Evolutionary conservation across 352 stramenopile genomes (phyloP).

Genomic region (Poterioochromonas sp.): DNA sequence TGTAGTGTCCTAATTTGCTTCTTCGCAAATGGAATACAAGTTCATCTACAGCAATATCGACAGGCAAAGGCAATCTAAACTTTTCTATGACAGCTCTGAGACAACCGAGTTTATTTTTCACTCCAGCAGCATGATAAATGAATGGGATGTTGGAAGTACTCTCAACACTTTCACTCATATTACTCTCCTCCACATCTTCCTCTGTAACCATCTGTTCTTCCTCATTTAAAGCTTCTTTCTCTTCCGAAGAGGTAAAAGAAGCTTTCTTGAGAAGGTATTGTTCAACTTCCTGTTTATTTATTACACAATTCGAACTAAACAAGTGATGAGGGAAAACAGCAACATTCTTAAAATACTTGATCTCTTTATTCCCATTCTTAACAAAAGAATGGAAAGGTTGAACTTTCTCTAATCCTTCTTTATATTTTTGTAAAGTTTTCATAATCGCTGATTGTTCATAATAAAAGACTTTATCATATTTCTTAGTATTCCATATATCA

Average conservation of each 20-base stretch:
- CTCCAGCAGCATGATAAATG: not conserved
- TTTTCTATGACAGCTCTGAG: not conserved
- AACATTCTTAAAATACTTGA: not conserved
- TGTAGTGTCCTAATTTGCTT: too few species aligned
- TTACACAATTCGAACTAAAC: not conserved
- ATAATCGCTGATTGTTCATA: slow-evolving; percentile 26
- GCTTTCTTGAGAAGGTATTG: too few species aligned
- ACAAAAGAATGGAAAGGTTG: not conserved
- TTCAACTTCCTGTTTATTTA: not conserved
- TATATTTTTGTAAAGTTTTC: not conserved
- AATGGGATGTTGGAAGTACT: not conserved
- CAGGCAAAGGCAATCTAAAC: not conserved
- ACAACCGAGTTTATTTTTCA: not conserved
- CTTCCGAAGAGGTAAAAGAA: too few species aligned
- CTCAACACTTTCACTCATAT: not conserved
- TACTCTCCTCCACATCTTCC: not conserved
- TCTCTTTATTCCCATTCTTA: not conserved
- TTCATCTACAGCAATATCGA: too few species aligned
- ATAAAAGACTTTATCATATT: not conserved
- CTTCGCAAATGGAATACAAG: too few species aligned
- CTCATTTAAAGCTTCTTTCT: not conserved
- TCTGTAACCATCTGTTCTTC: not conserved
- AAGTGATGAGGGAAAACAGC: not conserved
- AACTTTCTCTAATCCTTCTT: not conserved
- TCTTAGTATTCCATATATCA: not conserved